phyloP scores from a whole-genome alignment of 352 stramenopile species.

The Pythium oligandrum region DNA sequence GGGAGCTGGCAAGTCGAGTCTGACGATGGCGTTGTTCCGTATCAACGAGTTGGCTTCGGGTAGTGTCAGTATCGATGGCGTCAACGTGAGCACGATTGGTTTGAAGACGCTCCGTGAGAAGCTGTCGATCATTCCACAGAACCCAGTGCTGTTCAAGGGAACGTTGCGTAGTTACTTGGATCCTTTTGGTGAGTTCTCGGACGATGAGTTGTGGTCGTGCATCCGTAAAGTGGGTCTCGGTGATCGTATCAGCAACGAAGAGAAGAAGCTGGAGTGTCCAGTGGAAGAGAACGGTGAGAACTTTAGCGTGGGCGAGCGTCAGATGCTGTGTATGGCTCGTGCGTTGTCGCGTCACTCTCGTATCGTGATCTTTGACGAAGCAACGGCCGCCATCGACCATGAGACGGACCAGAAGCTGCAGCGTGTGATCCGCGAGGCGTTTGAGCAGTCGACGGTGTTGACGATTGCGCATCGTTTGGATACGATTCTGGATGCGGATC shows the following conservation, averaged over 20 bases:
- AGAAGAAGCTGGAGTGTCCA: slow-evolving; percentile 44
- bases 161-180: slow-evolving; percentile 85
- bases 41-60: slow-evolving; percentile 67
- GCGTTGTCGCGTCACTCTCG: slow-evolving; percentile 76
- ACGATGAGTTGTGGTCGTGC: slow-evolving; percentile 33
- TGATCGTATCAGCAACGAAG: slow-evolving; percentile 41
- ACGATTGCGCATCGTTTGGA: slow-evolving; percentile 96
- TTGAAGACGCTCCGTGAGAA: slow-evolving; percentile 53
- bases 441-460: slow-evolving; percentile 89
- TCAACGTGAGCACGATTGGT: slow-evolving; percentile 52
- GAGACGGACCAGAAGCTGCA: slow-evolving; percentile 56
- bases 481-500: slow-evolving; percentile 94
- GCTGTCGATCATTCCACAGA: slow-evolving; percentile 87
- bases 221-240: slow-evolving; percentile 9
- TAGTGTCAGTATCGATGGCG: slow-evolving; percentile 67
- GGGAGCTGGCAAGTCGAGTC: slow-evolving; percentile 63
- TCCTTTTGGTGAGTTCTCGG: slow-evolving; percentile 63
- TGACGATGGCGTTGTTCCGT: slow-evolving; percentile 76
- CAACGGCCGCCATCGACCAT: slow-evolving; percentile 71
- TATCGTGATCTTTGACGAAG: slow-evolving; percentile 74
- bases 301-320: slow-evolving; percentile 88
- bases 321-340: slow-evolving; percentile 89
- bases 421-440: slow-evolving; percentile 73
- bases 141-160: slow-evolving; percentile 78
- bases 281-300: slow-evolving; percentile 93